Conservation (phyloP, 2,329 filamentous ascomycete species). For the Xylariaceae sp. region DNA sequence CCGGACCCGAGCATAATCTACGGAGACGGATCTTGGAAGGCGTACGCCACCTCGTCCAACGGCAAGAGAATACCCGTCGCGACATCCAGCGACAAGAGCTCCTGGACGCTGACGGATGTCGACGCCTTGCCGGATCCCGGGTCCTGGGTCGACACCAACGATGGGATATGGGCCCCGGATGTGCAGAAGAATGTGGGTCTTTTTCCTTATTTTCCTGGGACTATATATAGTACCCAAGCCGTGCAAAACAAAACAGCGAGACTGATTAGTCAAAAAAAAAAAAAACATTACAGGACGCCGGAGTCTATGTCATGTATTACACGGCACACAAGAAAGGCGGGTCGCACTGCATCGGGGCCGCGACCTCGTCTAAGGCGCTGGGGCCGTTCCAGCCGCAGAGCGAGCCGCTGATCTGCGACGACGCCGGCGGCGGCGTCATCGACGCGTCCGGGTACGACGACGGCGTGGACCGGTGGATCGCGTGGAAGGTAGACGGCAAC, state of each 20-base stretch:
- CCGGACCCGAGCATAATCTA: constrained; percentile 28
- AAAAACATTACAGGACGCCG: constrained; percentile 21
- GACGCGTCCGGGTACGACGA: constrained; percentile 30
- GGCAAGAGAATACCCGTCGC: constrained; percentile 26
- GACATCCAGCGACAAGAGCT: constrained; percentile 22
- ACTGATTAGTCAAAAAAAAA: background rate
- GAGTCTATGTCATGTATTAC: constrained; percentile 30
- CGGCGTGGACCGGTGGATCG: constrained; percentile 27
- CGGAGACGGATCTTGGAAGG: constrained; percentile 29
- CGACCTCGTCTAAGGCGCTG: constrained; percentile 23
- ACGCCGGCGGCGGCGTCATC: constrained; percentile 26
- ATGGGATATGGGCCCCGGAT: constrained; percentile 29
- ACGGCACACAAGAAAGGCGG: constrained; percentile 25
- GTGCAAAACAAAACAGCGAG: background rate
- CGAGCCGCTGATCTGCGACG: constrained; percentile 27
- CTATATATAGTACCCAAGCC: background rate
- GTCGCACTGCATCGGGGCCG: constrained; percentile 28
- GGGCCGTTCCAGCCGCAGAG: constrained; percentile 24
- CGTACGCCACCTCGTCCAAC: constrained; percentile 27
- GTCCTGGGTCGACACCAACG: constrained; percentile 24
- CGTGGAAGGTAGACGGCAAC: constrained; percentile 32
- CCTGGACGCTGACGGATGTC: constrained; percentile 24
- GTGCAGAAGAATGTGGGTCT: constrained; percentile 28
- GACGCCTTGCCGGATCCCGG: constrained; percentile 27
- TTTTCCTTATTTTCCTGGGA: too few relatives aligned